phyloP scores from a whole-genome alignment of 345 rosid genomes.

The Erucastrum elatum region DNA sequence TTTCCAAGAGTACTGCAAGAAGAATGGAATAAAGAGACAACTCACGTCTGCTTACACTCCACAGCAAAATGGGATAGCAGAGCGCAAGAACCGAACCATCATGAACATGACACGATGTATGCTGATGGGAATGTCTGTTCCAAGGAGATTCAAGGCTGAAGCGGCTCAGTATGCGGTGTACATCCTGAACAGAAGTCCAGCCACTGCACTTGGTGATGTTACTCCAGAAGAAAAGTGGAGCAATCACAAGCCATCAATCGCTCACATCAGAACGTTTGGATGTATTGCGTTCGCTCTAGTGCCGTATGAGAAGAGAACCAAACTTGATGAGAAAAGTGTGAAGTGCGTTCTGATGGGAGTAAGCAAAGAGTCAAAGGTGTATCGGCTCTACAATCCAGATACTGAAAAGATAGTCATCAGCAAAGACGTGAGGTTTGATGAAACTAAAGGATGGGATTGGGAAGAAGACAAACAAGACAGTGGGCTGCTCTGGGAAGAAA shows the following conservation, averaged over 20 bases:
- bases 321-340: neutral
- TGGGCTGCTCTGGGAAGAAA: neutral
- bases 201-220: neutral
- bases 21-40: neutral
- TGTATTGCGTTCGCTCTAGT: neutral
- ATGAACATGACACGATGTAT: neutral
- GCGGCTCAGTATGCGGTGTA: neutral
- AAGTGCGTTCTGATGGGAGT: neutral
- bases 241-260: neutral
- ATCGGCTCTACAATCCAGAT: neutral
- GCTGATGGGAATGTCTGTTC: neutral
- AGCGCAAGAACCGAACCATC: neutral
- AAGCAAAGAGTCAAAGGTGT: neutral
- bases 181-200: neutral
- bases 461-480: neutral
- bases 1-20: neutral
- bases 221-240: neutral
- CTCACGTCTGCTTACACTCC: neutral
- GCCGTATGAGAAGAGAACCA: neutral
- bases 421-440: neutral
- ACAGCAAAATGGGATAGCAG: neutral
- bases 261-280: neutral
- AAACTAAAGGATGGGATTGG: neutral
- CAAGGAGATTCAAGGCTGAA: neutral
- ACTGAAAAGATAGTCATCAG: neutral